These are phyloP conservation scores for Penicillium verhagenii DNA, from an alignment of 495 filamentous ascomycete species.

Conservation along the genomic window DNA sequence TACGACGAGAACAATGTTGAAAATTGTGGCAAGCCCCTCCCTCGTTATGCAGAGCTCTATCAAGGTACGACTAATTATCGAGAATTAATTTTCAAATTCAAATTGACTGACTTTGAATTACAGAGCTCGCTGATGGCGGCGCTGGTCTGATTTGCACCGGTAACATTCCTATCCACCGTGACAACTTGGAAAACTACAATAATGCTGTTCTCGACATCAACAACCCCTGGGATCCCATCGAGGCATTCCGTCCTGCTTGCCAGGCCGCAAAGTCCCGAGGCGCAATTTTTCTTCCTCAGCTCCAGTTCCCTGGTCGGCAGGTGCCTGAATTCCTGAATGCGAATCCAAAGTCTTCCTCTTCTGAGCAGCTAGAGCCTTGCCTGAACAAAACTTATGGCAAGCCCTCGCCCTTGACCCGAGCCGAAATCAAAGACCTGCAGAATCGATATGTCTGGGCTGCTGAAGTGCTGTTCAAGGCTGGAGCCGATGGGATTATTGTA, in stretches of 20 bases:
- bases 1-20: slow-evolving; percentile 18
- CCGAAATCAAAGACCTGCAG: slow-evolving; percentile 11
- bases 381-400: slow-evolving; percentile 17
- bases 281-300: slow-evolving; percentile 15
- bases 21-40: slow-evolving; percentile 15
- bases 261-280: slow-evolving; percentile 18
- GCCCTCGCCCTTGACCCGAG: slow-evolving; percentile 13
- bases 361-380: slow-evolving; percentile 12
- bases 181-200: slow-evolving; percentile 21
- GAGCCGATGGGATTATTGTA: slow-evolving; percentile 19
- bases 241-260: slow-evolving; percentile 15
- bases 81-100: not conserved
- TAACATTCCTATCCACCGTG: slow-evolving; percentile 20
- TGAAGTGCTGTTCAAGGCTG: slow-evolving; percentile 12
- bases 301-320: slow-evolving; percentile 17
- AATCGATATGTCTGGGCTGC: slow-evolving; percentile 18
- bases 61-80: slow-evolving; percentile 8
- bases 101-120: not conserved
- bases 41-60: slow-evolving; percentile 16
- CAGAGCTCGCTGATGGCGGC: slow-evolving; percentile 1
- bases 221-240: slow-evolving; percentile 18
- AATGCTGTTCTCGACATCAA: slow-evolving; percentile 20
- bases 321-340: slow-evolving; percentile 17
- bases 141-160: slow-evolving; percentile 18
- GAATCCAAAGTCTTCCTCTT: slow-evolving; percentile 14